Base-by-base conservation (phyloP, 345 rosid species). In the Balakata baccata region DNA sequence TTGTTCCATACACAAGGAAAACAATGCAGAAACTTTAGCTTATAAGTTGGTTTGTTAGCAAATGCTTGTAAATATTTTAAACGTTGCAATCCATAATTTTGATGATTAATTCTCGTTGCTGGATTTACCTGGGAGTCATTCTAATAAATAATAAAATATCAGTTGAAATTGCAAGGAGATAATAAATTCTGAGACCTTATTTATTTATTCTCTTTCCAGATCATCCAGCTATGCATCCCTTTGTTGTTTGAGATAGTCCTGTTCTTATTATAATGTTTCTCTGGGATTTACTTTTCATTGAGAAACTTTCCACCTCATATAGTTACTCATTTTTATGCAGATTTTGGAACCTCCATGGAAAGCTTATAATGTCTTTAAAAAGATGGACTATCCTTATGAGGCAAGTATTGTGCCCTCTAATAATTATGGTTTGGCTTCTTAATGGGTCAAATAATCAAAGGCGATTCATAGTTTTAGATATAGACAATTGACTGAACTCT, bases 281-380 rank as follows among this genome's bases (percentile, higher is more conserved):
- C 51, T 34, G 41, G 6, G 38, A 34, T 25, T 77, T 10, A 7
- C 25, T 69, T 51, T 61, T 47, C 6, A 67, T 47, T 17, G 29
- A 11, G 9, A 73, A 70, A 74, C 16, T 59, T 34, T 39, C 59
- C n/a, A 46, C 23, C 10, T 69, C 16, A 25, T 20, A 29, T 13
- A 18, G 18, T 10, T 76, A 14, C 11, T 58, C 61, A 64, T 22
- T 66, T 46, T 76, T 73, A 41, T 81, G 79, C 79, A 94, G 98
- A 89, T 94, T 71, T 89, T 92, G 97, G 97, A 94, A 75, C 97
- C 97, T 81, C 97, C 98, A 50, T 90, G 96, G 96, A 87, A 86
- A 85, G 93, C 98, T 23, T 89, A 85, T 74, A 88, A 92, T 69
- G 81, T 94, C 56, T 71, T 92, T 86, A 88, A 82, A 84, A 94